Percentiles rank a stretch among this genome's conserved stretches.
Evolutionary conservation across 768 basidiomycete genomes (phyloP).

Genomic region (Auricularia sp.): DNA sequence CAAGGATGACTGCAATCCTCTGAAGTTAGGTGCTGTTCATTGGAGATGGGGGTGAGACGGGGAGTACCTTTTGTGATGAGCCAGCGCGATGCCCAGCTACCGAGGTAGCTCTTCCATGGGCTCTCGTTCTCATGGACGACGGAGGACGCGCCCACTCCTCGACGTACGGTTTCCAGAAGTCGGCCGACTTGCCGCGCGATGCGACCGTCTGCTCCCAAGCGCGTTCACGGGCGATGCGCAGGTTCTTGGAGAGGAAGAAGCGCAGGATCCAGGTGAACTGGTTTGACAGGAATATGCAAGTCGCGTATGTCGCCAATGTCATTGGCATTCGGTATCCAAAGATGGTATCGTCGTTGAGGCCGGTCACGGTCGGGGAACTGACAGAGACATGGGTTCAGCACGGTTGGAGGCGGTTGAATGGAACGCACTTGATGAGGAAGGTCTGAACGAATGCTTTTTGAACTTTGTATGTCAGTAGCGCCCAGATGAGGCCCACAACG

Average conservation of each 20-base stretch:
- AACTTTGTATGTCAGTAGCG: slow-evolving; percentile 52
- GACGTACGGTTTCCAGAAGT: slow-evolving; percentile 78
- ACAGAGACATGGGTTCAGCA: neutral
- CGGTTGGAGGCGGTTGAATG: neutral
- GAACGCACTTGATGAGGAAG: slow-evolving; percentile 51
- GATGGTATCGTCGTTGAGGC: slow-evolving; percentile 51
- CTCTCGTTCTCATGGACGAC: slow-evolving; percentile 15
- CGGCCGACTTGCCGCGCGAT: slow-evolving; percentile 70
- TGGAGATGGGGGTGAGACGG: neutral
- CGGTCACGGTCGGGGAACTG: slow-evolving; percentile 56
- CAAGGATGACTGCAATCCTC: slow-evolving; percentile 38
- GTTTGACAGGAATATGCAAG: slow-evolving; percentile 58
- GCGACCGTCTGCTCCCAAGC: slow-evolving; percentile 73
- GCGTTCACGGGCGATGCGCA: slow-evolving; percentile 65
- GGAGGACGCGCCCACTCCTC: slow-evolving; percentile 69
- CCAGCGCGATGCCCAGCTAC: slow-evolving; percentile 31
- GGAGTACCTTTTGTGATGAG: slow-evolving; percentile 37
- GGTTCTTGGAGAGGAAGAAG: slow-evolving; percentile 79
- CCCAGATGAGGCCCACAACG: slow-evolving; percentile 62
- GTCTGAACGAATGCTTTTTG: slow-evolving; percentile 57
- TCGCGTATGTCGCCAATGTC: slow-evolving; percentile 46
- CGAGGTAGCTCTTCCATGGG: slow-evolving; percentile 21
- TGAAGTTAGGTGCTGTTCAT: neutral
- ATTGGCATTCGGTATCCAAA: slow-evolving; percentile 61
- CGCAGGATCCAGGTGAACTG: slow-evolving; percentile 68